Percentiles rank a stretch among this genome's conserved stretches.
phyloP scores from a whole-genome alignment of 2,329 filamentous ascomycete genomes.

The Madurella fahalii region DNA sequence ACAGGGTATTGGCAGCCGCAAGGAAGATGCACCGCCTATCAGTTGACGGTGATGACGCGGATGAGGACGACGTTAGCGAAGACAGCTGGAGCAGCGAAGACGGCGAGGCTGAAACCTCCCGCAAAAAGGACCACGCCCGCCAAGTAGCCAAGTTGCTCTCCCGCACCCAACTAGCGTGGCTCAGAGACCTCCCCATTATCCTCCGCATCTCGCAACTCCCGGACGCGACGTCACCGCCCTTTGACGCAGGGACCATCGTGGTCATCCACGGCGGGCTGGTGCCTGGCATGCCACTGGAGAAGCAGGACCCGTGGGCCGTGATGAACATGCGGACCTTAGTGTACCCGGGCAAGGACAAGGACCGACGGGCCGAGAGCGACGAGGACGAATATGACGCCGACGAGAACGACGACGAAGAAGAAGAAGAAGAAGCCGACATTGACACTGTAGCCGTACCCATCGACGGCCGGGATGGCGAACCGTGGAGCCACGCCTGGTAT shows the following conservation, averaged over 20 bases:
- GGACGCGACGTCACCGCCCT: constrained; percentile 34
- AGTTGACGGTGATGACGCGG: constrained; percentile 9
- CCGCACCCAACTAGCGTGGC: constrained; percentile 62
- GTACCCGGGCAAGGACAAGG: constrained; percentile 35
- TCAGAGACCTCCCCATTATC: constrained; percentile 71
- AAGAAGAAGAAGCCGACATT: constrained; percentile 5
- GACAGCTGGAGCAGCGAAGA: constrained; percentile 6
- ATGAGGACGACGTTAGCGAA: constrained; percentile 2
- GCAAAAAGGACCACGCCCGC: constrained; percentile 14
- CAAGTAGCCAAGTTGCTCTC: constrained; percentile 53
- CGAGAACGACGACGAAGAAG: constrained; percentile 22
- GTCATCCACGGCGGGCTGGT: constrained; percentile 86
- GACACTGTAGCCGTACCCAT: constrained; percentile 31
- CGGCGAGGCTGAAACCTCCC: not conserved
- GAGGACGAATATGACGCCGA: constrained; percentile 6
- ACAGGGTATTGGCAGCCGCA: constrained; percentile 69
- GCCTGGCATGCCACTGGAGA: constrained; percentile 64
- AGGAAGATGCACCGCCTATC: constrained; percentile 29
- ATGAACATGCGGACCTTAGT: constrained; percentile 91
- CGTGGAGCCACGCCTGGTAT: constrained; percentile 63
- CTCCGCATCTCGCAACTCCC: constrained; percentile 63
- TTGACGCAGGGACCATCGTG: constrained; percentile 48
- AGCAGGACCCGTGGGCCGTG: constrained; percentile 71
- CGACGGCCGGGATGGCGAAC: constrained; percentile 49
- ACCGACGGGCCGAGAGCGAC: constrained; percentile 15